phyloP scores from a whole-genome alignment of 176 grass and related monocot species.

The Oryza coarctata region DNA sequence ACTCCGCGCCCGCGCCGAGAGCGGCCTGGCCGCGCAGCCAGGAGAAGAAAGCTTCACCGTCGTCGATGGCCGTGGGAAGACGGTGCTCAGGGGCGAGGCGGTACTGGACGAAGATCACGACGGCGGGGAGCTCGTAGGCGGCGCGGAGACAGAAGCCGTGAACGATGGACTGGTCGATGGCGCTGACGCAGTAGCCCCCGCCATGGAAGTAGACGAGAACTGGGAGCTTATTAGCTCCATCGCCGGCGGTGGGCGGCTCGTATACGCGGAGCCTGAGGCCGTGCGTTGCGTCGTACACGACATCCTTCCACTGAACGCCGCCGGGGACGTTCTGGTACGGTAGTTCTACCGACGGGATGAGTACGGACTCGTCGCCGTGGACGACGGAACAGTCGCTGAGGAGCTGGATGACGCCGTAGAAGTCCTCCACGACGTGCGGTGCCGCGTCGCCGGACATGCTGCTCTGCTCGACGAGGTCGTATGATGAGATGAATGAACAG shows the following conservation, averaged over 20 bases:
- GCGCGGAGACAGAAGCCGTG: not conserved
- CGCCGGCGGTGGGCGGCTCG: not conserved
- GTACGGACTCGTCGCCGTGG: constrained; percentile 4
- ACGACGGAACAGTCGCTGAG: constrained; percentile 41
- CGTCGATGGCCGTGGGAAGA: constrained; percentile 56
- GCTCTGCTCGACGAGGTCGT: not conserved
- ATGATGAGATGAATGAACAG: no score
- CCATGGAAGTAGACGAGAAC: constrained; percentile 43
- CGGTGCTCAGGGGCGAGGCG: constrained; percentile 64
- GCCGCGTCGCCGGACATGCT: constrained; percentile 22
- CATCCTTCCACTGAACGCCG: constrained; percentile 30
- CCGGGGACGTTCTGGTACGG: not conserved
- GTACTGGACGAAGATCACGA: constrained; percentile 61
- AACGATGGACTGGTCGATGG: not conserved
- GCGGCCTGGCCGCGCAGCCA: constrained; percentile 33
- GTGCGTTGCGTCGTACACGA: constrained; percentile 26
- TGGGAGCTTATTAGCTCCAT: not conserved
- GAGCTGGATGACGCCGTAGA: constrained; percentile 18
- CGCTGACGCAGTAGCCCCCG: constrained; percentile 28
- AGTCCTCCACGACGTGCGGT: constrained; percentile 41
- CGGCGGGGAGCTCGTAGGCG: constrained; percentile 15
- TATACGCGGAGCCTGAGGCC: constrained; percentile 28
- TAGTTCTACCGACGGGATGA: not conserved
- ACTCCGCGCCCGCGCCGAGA: not conserved
- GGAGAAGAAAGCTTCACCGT: constrained; percentile 35